Base-by-base conservation (phyloP, 257 asterid species). In the Solanum verrucosum region DNA sequence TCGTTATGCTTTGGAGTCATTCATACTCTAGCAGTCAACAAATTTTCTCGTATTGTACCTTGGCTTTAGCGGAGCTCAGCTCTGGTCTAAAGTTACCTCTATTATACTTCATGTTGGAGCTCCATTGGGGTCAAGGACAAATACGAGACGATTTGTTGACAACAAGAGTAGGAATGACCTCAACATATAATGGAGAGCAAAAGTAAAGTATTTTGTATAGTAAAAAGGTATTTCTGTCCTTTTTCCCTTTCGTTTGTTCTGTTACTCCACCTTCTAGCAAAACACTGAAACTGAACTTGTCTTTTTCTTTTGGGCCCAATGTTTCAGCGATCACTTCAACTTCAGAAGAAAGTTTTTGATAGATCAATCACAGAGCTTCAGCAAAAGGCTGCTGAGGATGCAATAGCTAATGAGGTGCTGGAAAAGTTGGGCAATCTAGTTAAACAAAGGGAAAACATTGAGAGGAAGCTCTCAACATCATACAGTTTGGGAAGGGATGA, bases 401-500 rank as follows among this genome's bases (percentile, higher is more conserved):
- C 92, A 44, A 90, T 49, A 70, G 91, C 89, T 52, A 90, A 91
- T 44, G 95, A 89, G 85, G 95, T 87, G 78, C 88, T 93, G 84
- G 95, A 92, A 89, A 92, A 88, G 85, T 91, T 94, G 84, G 89
- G 95, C 29, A 87, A 89, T 88, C 87, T 93, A 90, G 98, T 94
- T 49, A 96, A 88, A 87, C 94, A 92, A 90, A 93, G 98, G 88
- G 98, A 95, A 89, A 86, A 86, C 86, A 90, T 96, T 78, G 87
- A 88, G 88, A 92, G 96, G 90, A 97, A 93, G 93, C 99, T 97
- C 90, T 93, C 96, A 11, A 94, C 98, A 5, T 91, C 95, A 4
- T 96, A 97, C 86, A 96, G 99, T 91, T 90, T 97, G 77, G 98
- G 98, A 74, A 91, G 96, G 67, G 99, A 97, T 35, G 87, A 91